These are phyloP conservation scores for Zopfochytrium polystomum DNA, from an alignment of 371 early-diverging fungal genomes.

Conservation along the genomic window DNA sequence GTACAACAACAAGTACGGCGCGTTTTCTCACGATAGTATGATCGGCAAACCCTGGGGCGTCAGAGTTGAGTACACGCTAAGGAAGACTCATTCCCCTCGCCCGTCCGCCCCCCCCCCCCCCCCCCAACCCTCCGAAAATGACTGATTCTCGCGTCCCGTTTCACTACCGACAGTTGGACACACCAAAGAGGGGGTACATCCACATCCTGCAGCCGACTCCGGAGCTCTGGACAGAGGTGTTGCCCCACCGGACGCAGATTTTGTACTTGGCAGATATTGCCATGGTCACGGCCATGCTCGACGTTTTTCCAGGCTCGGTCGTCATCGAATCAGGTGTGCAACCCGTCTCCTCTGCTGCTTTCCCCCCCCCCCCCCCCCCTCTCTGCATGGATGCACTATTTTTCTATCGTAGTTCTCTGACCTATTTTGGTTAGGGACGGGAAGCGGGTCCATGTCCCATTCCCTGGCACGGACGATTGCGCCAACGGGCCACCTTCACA, in stretches of 20 bases:
- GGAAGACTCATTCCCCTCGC: too few relatives aligned
- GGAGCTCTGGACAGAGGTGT: constrained; percentile 87
- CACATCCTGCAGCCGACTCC: constrained; percentile 90
- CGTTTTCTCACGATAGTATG: constrained; percentile 74
- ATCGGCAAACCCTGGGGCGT: constrained; percentile 82
- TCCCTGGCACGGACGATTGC: constrained; percentile 84
- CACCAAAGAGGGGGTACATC: constrained; percentile 80
- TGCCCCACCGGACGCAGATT: constrained; percentile 96
- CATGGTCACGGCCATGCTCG: constrained; percentile 73
- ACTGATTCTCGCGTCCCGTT: too few relatives aligned
- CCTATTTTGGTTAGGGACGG: too few relatives aligned
- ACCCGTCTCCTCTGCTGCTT: neutral
- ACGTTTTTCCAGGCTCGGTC: constrained; percentile 77
- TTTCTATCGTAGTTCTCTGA: too few relatives aligned
- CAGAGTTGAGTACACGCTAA: constrained; percentile 69
- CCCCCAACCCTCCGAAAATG: too few relatives aligned
- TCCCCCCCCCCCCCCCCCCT: too few relatives aligned
- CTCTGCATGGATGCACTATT: too few relatives aligned
- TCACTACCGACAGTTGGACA: too few relatives aligned
- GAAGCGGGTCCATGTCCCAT: constrained; percentile 94
- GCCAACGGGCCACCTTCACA: constrained; percentile 81
- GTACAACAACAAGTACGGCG: constrained; percentile 73
- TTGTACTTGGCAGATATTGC: constrained; percentile 91
- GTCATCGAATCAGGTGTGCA: constrained; percentile 83
- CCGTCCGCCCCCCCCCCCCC: too few relatives aligned